Evolutionary conservation across 2,329 filamentous ascomycete species (phyloP).

Genomic region (Kalmusia sp.): DNA sequence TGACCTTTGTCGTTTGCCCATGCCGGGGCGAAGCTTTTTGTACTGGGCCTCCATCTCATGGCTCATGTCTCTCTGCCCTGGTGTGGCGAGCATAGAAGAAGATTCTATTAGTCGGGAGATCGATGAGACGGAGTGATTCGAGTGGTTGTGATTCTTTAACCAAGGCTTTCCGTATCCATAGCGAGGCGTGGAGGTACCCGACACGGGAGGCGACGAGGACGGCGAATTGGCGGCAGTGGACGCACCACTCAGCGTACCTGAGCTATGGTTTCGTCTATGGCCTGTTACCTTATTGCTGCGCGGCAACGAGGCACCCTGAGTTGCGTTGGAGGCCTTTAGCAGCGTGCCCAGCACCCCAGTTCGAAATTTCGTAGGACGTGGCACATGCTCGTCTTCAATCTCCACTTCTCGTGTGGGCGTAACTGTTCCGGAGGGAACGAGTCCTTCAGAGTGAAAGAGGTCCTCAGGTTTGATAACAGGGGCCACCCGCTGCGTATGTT

Average conservation of each 20-base stretch:
- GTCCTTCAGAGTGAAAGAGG: conserved; percentile 38
- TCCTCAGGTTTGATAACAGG: conserved; percentile 31
- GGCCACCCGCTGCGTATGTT: conserved; percentile 34
- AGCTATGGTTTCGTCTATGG: conserved; percentile 34
- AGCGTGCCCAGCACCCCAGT: conserved; percentile 77
- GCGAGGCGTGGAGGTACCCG: conserved; percentile 52
- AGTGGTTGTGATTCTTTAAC: conserved; percentile 38
- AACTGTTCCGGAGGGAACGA: conserved; percentile 53
- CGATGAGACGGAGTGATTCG: conserved; percentile 48
- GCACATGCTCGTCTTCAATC: conserved; percentile 68
- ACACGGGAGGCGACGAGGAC: conserved; percentile 49
- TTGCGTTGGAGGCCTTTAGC: conserved; percentile 57
- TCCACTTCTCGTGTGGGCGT: conserved; percentile 58
- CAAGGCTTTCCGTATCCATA: conserved; percentile 39
- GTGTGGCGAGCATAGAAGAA: conserved; percentile 51
- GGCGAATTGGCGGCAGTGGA: conserved; percentile 46
- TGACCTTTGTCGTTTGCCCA: conserved; percentile 46
- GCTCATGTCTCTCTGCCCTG: conserved; percentile 49
- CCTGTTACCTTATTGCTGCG: conserved; percentile 19
- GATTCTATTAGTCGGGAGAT: conserved; percentile 54
- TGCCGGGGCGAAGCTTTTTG: conserved; percentile 45
- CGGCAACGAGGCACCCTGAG: conserved; percentile 13
- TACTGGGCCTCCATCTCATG: conserved; percentile 51
- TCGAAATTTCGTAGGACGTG: conserved; percentile 71
- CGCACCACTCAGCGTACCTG: conserved; percentile 37